A percentile compares a stretch with the other conserved stretches of the same genome.
Conservation (phyloP, 768 basidiomycete genomes). For the Kwoniella shandongensis region DNA sequence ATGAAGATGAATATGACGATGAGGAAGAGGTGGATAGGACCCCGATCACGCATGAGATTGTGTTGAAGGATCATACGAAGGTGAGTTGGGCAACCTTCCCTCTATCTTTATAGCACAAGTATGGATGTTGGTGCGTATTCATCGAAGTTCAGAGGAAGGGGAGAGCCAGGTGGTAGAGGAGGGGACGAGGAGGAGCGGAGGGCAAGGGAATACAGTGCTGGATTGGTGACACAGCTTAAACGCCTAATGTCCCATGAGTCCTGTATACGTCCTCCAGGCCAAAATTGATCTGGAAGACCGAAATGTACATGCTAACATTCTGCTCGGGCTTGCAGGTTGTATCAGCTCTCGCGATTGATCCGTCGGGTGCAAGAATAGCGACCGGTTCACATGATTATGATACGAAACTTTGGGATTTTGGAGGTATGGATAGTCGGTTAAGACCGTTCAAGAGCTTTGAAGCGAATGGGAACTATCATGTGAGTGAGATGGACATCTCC, state of each 20-base stretch:
- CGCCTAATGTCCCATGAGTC: too few species aligned
- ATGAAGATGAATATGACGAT: conserved; percentile 13
- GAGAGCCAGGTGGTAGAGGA: too few species aligned
- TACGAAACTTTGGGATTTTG: conserved; percentile 98
- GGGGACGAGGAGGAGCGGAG: too few species aligned
- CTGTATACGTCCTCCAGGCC: too few species aligned
- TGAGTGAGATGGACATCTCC: conserved; percentile 48
- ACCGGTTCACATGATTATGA: conserved; percentile 97
- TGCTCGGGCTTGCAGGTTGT: conserved; percentile 60
- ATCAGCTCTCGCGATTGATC: conserved; percentile 86
- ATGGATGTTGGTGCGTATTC: too few species aligned
- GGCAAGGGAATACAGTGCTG: too few species aligned
- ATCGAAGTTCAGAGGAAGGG: too few species aligned
- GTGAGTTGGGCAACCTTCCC: too few species aligned
- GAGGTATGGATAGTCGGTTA: conserved; percentile 84
- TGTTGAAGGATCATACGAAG: conserved; percentile 92
- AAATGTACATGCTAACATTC: too few species aligned
- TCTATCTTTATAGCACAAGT: too few species aligned
- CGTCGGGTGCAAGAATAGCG: conserved; percentile 85
- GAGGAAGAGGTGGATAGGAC: conserved; percentile 59
- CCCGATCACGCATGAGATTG: conserved; percentile 86
- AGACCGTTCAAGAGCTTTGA: conserved; percentile 98
- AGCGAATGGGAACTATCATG: conserved; percentile 88
- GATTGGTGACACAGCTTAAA: too few species aligned
- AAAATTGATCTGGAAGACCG: too few species aligned